Evolutionary conservation across 2,329 filamentous ascomycete species (phyloP), one percentile per base, ranked within the genome.

Genomic region (Paraconiothyrium sp.): DNA sequence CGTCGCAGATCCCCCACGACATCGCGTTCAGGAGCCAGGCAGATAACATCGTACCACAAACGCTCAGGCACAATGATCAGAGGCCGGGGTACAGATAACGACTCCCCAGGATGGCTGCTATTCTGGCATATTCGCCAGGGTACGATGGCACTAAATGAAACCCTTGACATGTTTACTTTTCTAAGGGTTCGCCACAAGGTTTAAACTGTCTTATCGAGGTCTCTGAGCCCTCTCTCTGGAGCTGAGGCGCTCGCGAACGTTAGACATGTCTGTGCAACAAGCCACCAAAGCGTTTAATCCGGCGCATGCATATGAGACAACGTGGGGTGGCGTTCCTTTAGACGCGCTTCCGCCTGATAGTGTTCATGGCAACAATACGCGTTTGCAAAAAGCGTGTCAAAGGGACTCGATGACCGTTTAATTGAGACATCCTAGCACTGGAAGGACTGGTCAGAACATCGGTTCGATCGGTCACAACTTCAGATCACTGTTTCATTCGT

Each of bases 1-100:
- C 51, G 24, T 32, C 7, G 51, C 35, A 30, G 51, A 54, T 54
- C 37, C 37, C 51, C 51, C 51, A 54, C 51, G 35, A 14, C 20
- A 44, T 41, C 35, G 13, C 41, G 5, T 22, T 22, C 49, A 39
- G 20, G 16, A 41, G 39, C 4, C 27, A 30, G 27, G 27, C 27
- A 30, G 39, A 41, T 16, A 41, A n/a, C 39, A n/a, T 41, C 39
- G n/a, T 30, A n/a, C 5, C 39, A n/a, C 8, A 16, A 16, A 41
- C 16, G 39, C 27, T 22, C 34, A 52, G 22, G 35, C 46, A 48
- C 24, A 32, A 9, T 30, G 30, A 2, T 32, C 46, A 48, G 9
- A 22, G 46, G 11, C 46, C n/a, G 14, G n/a, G 22, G 24, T 22
- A 30, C 13, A 48, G 24, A 32, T 48, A 30, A 8, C 16, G 46